Conservation (phyloP, 345 rosid species). For the Pseudoturritis turrita region DNA sequence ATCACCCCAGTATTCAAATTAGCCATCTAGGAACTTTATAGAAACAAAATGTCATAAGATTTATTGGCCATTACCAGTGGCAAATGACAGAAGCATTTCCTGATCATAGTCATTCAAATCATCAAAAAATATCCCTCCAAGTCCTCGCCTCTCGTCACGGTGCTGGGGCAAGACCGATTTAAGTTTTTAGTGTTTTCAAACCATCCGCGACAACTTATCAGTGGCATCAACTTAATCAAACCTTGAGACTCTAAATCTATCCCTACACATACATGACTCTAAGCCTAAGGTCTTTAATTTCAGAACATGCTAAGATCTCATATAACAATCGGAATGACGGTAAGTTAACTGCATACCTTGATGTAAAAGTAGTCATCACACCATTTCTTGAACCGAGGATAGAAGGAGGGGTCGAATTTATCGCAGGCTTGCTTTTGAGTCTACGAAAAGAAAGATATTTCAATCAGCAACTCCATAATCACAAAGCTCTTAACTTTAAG, state of each 20-base stretch:
- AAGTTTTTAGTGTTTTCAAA: neutral
- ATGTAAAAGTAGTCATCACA: constrained; percentile 94
- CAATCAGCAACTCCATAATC: neutral
- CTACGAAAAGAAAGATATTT: constrained; percentile 36
- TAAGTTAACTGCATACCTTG: constrained; percentile 42
- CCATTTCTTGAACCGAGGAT: constrained; percentile 93
- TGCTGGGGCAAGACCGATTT: constrained; percentile 48
- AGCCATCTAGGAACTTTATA: neutral
- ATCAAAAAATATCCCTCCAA: constrained; percentile 96
- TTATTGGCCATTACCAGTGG: constrained; percentile 56
- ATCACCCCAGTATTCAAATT: neutral
- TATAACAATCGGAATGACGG: neutral
- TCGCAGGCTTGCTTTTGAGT: constrained; percentile 74
- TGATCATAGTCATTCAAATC: constrained; percentile 88
- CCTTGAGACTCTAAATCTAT: neutral
- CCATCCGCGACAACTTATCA: neutral
- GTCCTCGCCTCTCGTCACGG: constrained; percentile 88
- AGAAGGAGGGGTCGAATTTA: constrained; percentile 82
- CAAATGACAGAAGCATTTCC: constrained; percentile 89
- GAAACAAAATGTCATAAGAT: neutral
- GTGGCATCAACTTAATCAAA: neutral
- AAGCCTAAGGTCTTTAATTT: neutral
- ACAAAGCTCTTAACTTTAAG: neutral
- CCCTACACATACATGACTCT: neutral
- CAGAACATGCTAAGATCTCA: neutral